Base-by-base conservation (phyloP, 2,329 filamentous ascomycete species). In the Microcera coccophila region DNA sequence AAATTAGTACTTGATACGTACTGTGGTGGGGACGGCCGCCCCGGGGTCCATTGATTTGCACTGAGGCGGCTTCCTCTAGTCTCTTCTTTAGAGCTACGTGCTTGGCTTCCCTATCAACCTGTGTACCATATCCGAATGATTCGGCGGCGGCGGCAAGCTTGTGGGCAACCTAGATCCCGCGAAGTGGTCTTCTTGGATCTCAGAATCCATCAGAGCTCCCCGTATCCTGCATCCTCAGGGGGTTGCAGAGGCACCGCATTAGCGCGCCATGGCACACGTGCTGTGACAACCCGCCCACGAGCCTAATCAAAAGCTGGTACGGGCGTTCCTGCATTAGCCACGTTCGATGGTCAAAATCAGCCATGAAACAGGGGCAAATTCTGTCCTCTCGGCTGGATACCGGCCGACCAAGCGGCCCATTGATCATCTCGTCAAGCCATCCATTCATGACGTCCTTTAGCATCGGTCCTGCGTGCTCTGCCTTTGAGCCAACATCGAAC, bases 241-340 rank as follows among this genome's bases (percentile, higher is more conserved):
- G 42, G 33, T 43, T 41, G 43, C 43, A 37, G 45, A 50, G 42
- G 47, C 35, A 44, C 46, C 43, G 35, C 39, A 22, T 49, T 58
- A 56, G 55, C 49, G 50, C 36, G 31, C n/a, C 38, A 26, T 39
- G 38, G 36, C 45, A 35, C 49, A 49, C 45, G 57, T 45, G 55
- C 52, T 50, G 49, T 51, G 53, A 52, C 54, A 47, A 41, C 48
- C 53, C 59, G 50, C 48, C 41, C 53, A 39, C 53, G 48, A n/a
- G 53, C 45, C 47, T 50, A 46, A 52, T 52, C 42, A 46, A 56
- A 54, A 45, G 52, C 44, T 50, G 46, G 49, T 51, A 44, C 51
- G 49, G 49, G 41, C 35, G 58, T 60, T 55, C 58, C 58, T 61
- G 57, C 58, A 60, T 61, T 60, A 59, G 58, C 44, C 52, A 41